Base-by-base conservation (phyloP, 73 alveolate genomes). In the Diophrys sp. region DNA sequence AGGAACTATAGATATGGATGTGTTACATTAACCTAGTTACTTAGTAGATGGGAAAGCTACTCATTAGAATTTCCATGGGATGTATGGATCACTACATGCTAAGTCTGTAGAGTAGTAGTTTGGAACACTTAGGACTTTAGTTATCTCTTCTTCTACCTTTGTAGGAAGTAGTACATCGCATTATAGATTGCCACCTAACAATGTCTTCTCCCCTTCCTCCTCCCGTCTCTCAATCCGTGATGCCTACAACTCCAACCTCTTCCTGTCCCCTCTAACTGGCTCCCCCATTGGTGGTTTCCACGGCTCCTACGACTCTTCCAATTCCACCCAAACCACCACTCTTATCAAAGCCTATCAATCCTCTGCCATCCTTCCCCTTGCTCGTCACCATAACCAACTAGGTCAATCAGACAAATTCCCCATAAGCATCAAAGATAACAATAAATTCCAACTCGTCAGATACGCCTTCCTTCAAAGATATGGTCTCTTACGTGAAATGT, bases 251-350 rank as follows among this genome's bases (percentile, higher is more conserved):
- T 93, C 88, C 82, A 93, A 95, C 84, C 79, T 97, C 33, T 96
- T 93, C 91, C 98, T 98, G 29, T 82, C 96, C 32, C 99, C 99
- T 0, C 81, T 95, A 75, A 78, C 82, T 33, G 99, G 99, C 14
- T 96, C 98, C n/a, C 99, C 96, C 89, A 91, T 97, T 75, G 95
- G 99, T 76, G 99, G 99, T 29, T 96, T 95, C 82, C 89, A 84
- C 82, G 94, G 91, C 1, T 87, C 91, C 77, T 90, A 98, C 29
- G 81, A 91, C 0, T 96, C 62, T 44, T 5, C 18, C 5, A 18
- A 44, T 11, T 5, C 5, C 62, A 11, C 62, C 18, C n/a, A 44
- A n/a, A n/a, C n/a, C 18, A 44, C n/a, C 5, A 11, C 18, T 18
- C 62, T 44, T 44, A 85, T 89, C 53, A 94, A 98, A 79, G 94